Percentiles rank a stretch among this genome's conserved stretches.
phyloP scores from a whole-genome alignment of 129 eudicot species.

The Scalesia atractyloides region DNA sequence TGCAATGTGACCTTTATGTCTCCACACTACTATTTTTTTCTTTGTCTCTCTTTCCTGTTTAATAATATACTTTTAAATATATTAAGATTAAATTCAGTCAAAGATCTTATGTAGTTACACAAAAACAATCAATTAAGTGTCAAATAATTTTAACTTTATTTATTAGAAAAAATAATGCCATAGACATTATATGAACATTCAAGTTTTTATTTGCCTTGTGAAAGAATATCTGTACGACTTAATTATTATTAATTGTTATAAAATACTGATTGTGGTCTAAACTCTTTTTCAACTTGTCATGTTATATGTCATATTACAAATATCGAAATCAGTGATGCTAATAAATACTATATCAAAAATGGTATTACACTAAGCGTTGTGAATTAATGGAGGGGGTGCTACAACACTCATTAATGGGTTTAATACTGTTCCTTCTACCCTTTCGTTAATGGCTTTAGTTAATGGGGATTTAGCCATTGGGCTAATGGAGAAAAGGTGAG shows the following conservation, averaged over 20 bases:
- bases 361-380: too few relatives aligned
- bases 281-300: neutral
- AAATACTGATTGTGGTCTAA: neutral
- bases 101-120: constrained; percentile 6
- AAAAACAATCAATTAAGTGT: neutral
- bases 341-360: too few relatives aligned
- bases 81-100: constrained; percentile 15
- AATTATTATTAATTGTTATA: neutral
- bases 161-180: neutral
- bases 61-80: neutral
- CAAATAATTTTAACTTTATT: neutral
- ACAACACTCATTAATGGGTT: too few relatives aligned
- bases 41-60: constrained; percentile 29
- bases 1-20: constrained; percentile 45
- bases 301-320: neutral
- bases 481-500: too few relatives aligned
- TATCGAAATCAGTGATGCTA: too few relatives aligned
- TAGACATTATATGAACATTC: constrained; percentile 2
- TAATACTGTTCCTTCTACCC: too few relatives aligned
- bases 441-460: too few relatives aligned
- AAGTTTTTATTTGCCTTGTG: neutral
- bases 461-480: too few relatives aligned
- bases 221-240: constrained; percentile 1
- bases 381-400: too few relatives aligned
- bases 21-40: constrained; percentile 37